Evolutionary conservation across 1,284 basidiomycete genomes (phyloP), one percentile per base, ranked within the genome.

Genomic region (Rhodotorula mucilaginosa): DNA sequence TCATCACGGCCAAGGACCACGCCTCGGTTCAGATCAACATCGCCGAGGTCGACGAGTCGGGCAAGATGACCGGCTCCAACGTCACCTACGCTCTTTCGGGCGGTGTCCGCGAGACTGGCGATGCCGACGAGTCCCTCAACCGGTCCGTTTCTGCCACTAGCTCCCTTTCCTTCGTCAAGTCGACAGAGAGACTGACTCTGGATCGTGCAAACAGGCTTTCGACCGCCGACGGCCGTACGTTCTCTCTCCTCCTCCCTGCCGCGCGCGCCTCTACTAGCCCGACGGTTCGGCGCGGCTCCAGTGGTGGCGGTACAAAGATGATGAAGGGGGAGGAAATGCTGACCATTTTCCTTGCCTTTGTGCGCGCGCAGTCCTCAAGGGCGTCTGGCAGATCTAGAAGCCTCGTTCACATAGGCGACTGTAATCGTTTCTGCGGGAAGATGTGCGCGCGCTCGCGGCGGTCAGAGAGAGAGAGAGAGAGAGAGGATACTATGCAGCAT

Each of bases 1-100:
- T 97, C 81, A 97, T 97, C 83, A 96, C 92, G 79, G 92, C 96
- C 81, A 98, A 99, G 87, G 96, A 99, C 85, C 93, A 98, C 83
- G 94, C 96, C 60, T 97, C 95, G 60, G 93, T 99, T 80, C 96
- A 99, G 83, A 90, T 99, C 83, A 90, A 88, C 83, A 87, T 99
- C 79, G 91, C 87, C 76, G 96, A 98, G 81, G 96, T 99, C 80
- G 95, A 98, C 82, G 88, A 90, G 78, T 89, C 91, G 77, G 96
- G 97, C 81, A 89, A 89, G 81, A 92, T 93, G 72, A 86, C 95
- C 80, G 93, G 93, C 75, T 79, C 82, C 76, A 89, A 89, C 78
- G 94, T 92, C 77, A 91, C 92, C 76, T 97, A 97, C 82, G 95
- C 95, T 68, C 88, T 99, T 76, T 93, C 89, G 81, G 97, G 96